Evolutionary conservation across 2,329 filamentous ascomycete species (phyloP).

Genomic region (Diaporthe ampelina): DNA sequence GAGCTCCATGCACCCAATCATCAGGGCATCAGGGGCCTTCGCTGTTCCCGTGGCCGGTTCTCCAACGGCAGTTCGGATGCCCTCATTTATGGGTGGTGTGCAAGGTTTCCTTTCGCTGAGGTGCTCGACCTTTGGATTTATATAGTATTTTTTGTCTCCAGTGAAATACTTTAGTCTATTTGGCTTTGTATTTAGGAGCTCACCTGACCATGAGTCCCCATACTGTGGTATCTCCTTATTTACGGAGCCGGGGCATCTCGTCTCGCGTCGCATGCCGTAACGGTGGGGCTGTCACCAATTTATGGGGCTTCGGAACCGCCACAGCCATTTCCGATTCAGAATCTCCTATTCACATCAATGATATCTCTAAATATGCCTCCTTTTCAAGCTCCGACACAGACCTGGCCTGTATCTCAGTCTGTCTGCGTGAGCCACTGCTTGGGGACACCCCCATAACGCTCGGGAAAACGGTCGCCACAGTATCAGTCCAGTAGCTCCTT

Average conservation of each 20-base stretch:
- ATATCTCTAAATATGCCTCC: slow-evolving; percentile 13
- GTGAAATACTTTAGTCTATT: not conserved
- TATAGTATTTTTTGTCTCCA: not conserved
- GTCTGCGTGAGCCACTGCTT: not conserved
- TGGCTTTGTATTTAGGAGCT: not conserved
- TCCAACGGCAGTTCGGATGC: slow-evolving; percentile 10
- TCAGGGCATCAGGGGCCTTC: not conserved
- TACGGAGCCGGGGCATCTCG: slow-evolving; percentile 29
- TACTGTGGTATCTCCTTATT: slow-evolving; percentile 27
- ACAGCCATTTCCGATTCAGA: slow-evolving; percentile 22
- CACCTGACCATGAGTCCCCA: slow-evolving; percentile 12
- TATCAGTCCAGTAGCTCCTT: not conserved
- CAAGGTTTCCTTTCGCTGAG: not conserved
- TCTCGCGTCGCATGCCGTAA: slow-evolving; percentile 31
- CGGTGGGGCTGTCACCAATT: slow-evolving; percentile 28
- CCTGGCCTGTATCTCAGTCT: not conserved
- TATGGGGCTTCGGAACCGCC: slow-evolving; percentile 26
- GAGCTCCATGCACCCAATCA: not conserved
- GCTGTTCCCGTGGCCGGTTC: slow-evolving; percentile 1
- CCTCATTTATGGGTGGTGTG: not conserved
- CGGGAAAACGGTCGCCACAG: not conserved
- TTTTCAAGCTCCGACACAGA: not conserved
- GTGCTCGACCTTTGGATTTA: not conserved
- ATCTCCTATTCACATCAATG: slow-evolving; percentile 23
- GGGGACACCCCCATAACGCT: not conserved